Evolutionary conservation across 208 protist species (phyloP).

Genomic region (Acanthamoeba healyi): DNA sequence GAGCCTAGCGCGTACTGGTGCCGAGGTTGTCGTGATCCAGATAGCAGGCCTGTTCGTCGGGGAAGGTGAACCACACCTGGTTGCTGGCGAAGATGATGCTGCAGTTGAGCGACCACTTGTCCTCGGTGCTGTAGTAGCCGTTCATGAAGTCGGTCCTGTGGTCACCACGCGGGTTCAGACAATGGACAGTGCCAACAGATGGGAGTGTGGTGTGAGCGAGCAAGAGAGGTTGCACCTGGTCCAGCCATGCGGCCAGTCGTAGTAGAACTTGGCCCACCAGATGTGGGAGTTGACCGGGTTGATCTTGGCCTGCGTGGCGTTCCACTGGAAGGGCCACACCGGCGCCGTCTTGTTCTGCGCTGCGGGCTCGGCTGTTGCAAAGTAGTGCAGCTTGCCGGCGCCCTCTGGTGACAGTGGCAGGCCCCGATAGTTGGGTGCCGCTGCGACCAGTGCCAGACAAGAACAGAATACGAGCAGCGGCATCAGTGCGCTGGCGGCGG

Average conservation of each 20-base stretch:
- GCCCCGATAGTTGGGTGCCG: too few species aligned
- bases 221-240: background rate
- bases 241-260: slow-evolving; percentile 51
- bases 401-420: slow-evolving; percentile 26
- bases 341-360: slow-evolving; percentile 1
- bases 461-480: too few species aligned
- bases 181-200: background rate
- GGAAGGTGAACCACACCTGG: slow-evolving; percentile 55
- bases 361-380: background rate
- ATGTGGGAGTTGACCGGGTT: slow-evolving; percentile 66
- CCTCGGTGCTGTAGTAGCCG: slow-evolving; percentile 51
- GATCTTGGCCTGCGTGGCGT: slow-evolving; percentile 70
- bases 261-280: slow-evolving; percentile 77
- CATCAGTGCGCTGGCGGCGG: too few species aligned
- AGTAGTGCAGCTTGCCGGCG: background rate
- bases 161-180: background rate
- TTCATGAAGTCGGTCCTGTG: slow-evolving; percentile 65
- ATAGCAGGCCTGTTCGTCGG: slow-evolving; percentile 45
- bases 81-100: slow-evolving; percentile 68
- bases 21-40: background rate
- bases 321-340: slow-evolving; percentile 65
- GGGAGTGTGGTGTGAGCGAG: background rate
- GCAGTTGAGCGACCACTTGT: slow-evolving; percentile 68
- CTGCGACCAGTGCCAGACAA: too few species aligned
- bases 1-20: background rate